Conservation (phyloP, 1,139 yeast species). For the Hemisphaericaspora xylanilytica region DNA sequence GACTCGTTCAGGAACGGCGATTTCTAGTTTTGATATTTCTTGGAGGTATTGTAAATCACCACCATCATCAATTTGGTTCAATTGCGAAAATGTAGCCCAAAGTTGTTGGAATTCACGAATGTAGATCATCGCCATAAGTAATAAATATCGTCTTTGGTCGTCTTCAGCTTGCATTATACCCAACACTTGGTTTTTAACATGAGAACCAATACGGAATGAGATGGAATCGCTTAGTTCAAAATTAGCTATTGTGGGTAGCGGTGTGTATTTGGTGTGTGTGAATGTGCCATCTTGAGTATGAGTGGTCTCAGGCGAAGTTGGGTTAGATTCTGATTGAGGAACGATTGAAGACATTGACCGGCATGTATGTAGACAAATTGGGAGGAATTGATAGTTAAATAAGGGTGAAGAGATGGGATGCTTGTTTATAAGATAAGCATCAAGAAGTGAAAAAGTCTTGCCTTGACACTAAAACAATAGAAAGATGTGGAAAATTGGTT, state of each 20-base stretch:
- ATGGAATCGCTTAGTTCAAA: slow-evolving; percentile 8
- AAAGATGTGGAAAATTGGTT: no score
- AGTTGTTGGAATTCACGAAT: slow-evolving; percentile 8
- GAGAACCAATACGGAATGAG: slow-evolving; percentile 5
- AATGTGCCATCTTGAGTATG: not conserved
- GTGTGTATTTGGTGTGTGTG: not conserved
- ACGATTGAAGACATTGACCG: not conserved
- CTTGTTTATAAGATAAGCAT: no score
- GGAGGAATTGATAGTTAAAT: no score
- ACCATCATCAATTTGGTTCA: not conserved
- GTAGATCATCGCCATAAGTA: slow-evolving; percentile 5
- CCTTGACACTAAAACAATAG: no score
- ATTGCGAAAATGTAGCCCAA: slow-evolving; percentile 5
- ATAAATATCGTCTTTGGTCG: slow-evolving; percentile 1
- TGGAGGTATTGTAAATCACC: slow-evolving; percentile 2
- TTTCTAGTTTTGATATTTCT: slow-evolving; percentile 1
- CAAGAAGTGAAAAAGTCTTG: no score
- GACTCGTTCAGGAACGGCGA: slow-evolving; percentile 9
- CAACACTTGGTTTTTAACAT: slow-evolving; percentile 4
- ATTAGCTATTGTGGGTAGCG: slow-evolving; percentile 5
- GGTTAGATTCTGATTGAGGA: not conserved
- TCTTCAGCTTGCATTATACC: not conserved
- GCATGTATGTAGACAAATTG: no score
- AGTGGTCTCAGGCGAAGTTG: not conserved
- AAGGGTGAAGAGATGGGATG: no score